These are phyloP conservation scores for Lasiodiplodia hormozganensis DNA, from an alignment of 2,329 filamentous ascomycete species.

Conservation along the genomic window DNA sequence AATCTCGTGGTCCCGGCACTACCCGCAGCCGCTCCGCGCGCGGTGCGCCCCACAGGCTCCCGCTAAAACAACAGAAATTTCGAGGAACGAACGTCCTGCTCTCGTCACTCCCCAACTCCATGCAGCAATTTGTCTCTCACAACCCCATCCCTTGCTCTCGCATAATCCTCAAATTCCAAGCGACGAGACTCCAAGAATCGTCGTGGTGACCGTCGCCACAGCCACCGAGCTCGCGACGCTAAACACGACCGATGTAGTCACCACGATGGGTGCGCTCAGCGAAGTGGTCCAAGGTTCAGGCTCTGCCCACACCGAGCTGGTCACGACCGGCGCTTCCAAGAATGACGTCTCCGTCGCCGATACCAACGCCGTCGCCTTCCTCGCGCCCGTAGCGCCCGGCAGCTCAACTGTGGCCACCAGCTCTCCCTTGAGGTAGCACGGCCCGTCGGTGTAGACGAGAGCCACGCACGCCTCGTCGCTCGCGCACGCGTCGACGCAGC, in stretches of 20 bases:
- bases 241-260: too few relatives aligned
- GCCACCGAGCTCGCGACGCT: too few relatives aligned
- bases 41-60: not conserved
- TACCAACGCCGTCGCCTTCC: not conserved
- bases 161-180: not conserved
- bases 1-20: not conserved
- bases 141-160: not conserved
- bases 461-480: not conserved
- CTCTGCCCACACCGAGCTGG: not conserved
- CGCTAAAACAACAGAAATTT: constrained; percentile 3
- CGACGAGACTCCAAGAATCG: too few relatives aligned
- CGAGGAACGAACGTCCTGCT: not conserved
- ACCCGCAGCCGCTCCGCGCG: not conserved
- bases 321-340: not conserved
- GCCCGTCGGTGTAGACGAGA: not conserved
- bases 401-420: not conserved
- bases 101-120: not conserved
- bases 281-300: not conserved
- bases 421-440: not conserved
- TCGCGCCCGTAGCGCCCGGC: not conserved
- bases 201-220: too few relatives aligned
- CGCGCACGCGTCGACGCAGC: constrained; percentile 3
- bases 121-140: not conserved
- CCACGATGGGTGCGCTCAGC: too few relatives aligned
- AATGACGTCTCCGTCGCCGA: not conserved